A percentile compares a stretch with the other conserved stretches of the same genome.
Conservation (phyloP, 345 rosid genomes). For the Gossypium australe region DNA sequence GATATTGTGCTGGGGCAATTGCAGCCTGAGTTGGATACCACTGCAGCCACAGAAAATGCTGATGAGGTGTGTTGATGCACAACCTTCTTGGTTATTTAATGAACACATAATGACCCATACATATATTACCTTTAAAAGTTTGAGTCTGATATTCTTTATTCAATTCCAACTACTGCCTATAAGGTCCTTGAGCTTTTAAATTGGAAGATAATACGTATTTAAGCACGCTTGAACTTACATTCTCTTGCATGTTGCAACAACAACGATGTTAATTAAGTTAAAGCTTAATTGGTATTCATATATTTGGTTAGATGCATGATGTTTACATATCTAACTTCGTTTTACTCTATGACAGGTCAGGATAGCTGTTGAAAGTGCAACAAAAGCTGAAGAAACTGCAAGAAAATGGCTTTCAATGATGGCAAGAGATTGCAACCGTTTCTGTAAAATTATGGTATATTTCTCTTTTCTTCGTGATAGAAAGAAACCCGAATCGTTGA, state of each 20-base stretch:
- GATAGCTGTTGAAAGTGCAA: constrained; percentile 42
- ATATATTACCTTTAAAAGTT: no score
- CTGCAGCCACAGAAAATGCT: constrained; percentile 26
- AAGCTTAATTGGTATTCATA: neutral
- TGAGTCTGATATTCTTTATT: no score
- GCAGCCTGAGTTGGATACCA: constrained; percentile 29
- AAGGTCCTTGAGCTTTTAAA: no score
- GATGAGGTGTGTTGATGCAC: constrained; percentile 48
- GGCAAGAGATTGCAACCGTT: constrained; percentile 68
- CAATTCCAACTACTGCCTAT: no score
- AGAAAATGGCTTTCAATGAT: constrained; percentile 60
- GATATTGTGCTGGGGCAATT: constrained; percentile 47
- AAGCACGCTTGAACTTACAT: no score
- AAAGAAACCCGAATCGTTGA: no score
- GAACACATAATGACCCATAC: neutral
- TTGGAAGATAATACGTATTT: no score
- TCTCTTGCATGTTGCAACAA: no score
- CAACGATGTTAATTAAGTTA: no score
- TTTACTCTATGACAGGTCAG: constrained; percentile 39
- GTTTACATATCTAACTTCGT: neutral
- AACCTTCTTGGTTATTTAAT: neutral
- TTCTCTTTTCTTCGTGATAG: constrained; percentile 6
- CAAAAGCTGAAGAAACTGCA: constrained; percentile 56
- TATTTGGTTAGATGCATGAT: neutral
- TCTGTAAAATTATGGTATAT: constrained; percentile 85